Evolutionary conservation across 106 monocot species (phyloP), one percentile per base, ranked within the genome.

Genomic region (Iris macrosiphon): DNA sequence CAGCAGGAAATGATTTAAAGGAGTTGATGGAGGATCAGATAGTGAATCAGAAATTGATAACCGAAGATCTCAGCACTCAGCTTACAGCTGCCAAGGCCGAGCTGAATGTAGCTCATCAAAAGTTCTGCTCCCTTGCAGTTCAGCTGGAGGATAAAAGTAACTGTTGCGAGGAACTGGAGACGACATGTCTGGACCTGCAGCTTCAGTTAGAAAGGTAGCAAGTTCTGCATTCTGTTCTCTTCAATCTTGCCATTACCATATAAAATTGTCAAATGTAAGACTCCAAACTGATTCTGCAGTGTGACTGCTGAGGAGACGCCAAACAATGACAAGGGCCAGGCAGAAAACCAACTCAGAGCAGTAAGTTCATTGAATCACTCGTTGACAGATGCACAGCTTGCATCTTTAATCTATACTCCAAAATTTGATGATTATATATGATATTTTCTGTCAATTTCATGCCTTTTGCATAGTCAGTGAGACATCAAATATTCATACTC

Each of bases 171-270:
- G 74, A 80, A 70, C 23, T 66, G 41, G 71, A 72, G 27, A 60
- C 62, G 24, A 56, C 61, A 59, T 74, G 55, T 64, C 55, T 51
- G 33, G 67, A 87, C 47, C 45, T 62, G n/a, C 80, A 70, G 33
- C 49, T 53, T 62, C 72, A 71, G 45, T 43, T 72, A 52, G 71
- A 82, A 67, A 51, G 77, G 86, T 86, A 73, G 19, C n/a, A 30
- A 23, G 3, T 14, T 57, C n/a, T 2, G 57, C 6, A 7, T 25
- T 18, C 15, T 57, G 10, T 34, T 31, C 28, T 39, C 19, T 29
- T 31, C 42, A 16, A 17, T 37, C 10, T 51, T 26, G 2, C n/a
- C 27, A 17, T 55, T 55, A 40, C 47, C 47, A 19, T 26, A 17
- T 22, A 21, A 2, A 34, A 48, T 30, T 48, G 1, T 9, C 16